phyloP scores from a whole-genome alignment of 306 rosid genomes.

The Cucumis cinereus region DNA sequence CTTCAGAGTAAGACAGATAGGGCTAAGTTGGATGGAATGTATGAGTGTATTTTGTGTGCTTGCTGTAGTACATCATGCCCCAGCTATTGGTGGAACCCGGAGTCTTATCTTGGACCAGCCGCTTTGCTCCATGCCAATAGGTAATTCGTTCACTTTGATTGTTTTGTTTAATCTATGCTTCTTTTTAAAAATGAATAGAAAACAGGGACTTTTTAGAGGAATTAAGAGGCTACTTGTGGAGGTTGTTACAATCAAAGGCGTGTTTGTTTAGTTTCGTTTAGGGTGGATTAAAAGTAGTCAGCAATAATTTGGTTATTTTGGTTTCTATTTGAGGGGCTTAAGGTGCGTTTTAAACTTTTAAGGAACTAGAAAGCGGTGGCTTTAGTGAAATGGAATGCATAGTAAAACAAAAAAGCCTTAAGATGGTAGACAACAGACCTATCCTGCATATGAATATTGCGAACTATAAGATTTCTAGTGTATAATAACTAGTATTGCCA shows the following conservation, averaged over 20 bases:
- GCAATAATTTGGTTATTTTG: background rate
- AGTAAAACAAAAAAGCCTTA: background rate
- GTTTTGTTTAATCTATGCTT: background rate
- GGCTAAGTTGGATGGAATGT: slow-evolving; percentile 92
- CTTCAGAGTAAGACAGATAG: slow-evolving; percentile 81
- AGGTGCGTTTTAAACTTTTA: background rate
- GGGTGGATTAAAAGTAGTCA: background rate
- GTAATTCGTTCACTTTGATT: slow-evolving; percentile 19
- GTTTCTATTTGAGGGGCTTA: background rate
- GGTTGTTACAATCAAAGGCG: background rate
- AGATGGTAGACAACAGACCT: background rate
- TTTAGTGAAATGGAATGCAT: background rate
- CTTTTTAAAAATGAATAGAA: background rate
- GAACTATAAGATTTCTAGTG: background rate
- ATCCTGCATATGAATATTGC: background rate
- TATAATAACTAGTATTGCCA: background rate
- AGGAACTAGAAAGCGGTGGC: background rate
- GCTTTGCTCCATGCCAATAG: slow-evolving; percentile 94
- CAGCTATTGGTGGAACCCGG: slow-evolving; percentile 99
- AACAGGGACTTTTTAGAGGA: background rate
- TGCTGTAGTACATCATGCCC: slow-evolving; percentile 99
- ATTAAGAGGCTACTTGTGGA: background rate
- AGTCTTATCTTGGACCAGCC: slow-evolving; percentile 90
- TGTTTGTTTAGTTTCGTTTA: background rate
- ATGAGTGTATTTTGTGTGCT: slow-evolving; percentile 90